Evolutionary conservation across 2,329 filamentous ascomycete species (phyloP).

Genomic region (Claviceps digitariae): DNA sequence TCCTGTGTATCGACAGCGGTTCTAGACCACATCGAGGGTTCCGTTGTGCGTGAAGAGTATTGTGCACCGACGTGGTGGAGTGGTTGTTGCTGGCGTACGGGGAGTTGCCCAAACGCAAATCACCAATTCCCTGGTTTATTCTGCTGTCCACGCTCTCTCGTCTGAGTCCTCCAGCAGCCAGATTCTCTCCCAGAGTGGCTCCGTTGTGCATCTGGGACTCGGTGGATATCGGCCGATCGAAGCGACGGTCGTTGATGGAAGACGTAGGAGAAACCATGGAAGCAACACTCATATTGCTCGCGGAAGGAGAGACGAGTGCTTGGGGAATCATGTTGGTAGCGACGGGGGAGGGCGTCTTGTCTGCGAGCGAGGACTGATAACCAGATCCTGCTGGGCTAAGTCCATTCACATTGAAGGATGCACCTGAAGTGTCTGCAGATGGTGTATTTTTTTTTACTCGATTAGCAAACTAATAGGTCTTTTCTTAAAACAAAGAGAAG

Average conservation of each 20-base stretch:
- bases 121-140: conserved; percentile 57
- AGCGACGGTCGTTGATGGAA: conserved; percentile 29
- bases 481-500: conserved; percentile 1
- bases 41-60: conserved; percentile 52
- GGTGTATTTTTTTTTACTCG: not conserved
- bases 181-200: conserved; percentile 20
- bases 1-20: conserved; percentile 39
- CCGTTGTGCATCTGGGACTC: conserved; percentile 18
- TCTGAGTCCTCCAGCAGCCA: conserved; percentile 31
- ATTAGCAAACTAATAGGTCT: not conserved
- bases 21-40: conserved; percentile 42
- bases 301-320: conserved; percentile 39
- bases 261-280: conserved; percentile 51
- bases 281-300: conserved; percentile 51
- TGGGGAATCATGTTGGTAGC: conserved; percentile 36
- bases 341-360: conserved; percentile 51
- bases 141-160: conserved; percentile 71
- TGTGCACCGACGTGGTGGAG: conserved; percentile 62
- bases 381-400: conserved; percentile 29
- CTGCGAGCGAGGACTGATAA: conserved; percentile 37
- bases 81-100: conserved; percentile 68
- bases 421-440: conserved; percentile 23
- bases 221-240: conserved; percentile 26
- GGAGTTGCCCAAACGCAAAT: conserved; percentile 51
- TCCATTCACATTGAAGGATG: conserved; percentile 24